Base-by-base conservation (phyloP, 2,329 filamentous ascomycete species). In the Aspergillus sp. region DNA sequence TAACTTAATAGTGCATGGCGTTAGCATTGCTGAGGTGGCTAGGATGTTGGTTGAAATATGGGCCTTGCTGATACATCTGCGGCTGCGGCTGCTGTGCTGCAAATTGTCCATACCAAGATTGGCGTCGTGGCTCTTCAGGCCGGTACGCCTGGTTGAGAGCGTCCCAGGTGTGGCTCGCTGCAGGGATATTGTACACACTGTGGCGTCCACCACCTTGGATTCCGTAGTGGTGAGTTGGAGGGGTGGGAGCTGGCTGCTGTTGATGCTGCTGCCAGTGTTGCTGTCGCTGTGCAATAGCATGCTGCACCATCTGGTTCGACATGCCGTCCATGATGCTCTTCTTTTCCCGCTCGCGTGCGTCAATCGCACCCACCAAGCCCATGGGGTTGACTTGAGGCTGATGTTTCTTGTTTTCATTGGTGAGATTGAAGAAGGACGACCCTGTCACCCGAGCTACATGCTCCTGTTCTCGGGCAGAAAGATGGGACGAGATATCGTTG, bases 391-490 rank as follows among this genome's bases (percentile, higher is more conserved):
- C 67, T 14, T 66, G 80, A 67, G 78, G 73, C 49, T 76, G 75
- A 41, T 75, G 72, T 54, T 79, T 80, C 56, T 76, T 76, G 47
- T 78, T 78, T 46, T 80, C 80, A 35, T 67, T 71, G 4, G 80
- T 81, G 66, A 95, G 76, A 53, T 82, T 84, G 61, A 95, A 82
- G 46, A 95, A 76, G 0, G 91, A 88, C 0, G 84, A 85, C 1
- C 89, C 88, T 0, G 90, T 95, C 60, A 90, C 79, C 35, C 88
- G 84, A 9, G 91, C 89, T n/a, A 95, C 82, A 60, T 95, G 87
- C 71, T 95, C 90, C 68, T 95, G 91, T 70, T 96, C 91, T 14
- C 88, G 84, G 16, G 91, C 91, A 17, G 89, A 91, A n/a, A 96
- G 78, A 52, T 86, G 82, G 0, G 76, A 73, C 8, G 81, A 78